A percentile compares a stretch with the other conserved stretches of the same genome.
Evolutionary conservation across 1,284 basidiomycete species (phyloP).

Genomic region (Fereydounia khargensis): DNA sequence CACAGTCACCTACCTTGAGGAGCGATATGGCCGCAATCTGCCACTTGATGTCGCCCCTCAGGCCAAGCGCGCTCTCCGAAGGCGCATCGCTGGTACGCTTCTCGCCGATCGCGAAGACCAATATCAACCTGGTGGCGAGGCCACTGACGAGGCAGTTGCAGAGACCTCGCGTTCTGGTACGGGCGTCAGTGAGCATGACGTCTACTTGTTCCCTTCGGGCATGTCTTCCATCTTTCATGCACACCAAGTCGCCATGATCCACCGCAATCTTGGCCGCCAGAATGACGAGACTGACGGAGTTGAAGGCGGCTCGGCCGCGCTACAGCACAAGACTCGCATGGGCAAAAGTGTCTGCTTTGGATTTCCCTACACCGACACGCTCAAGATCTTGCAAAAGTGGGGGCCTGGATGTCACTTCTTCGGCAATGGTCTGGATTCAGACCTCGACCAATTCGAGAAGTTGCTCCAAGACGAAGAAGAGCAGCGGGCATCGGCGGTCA

Average conservation of each 20-base stretch:
- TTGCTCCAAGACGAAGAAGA: constrained; percentile 62
- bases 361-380: constrained; percentile 95
- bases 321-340: constrained; percentile 4
- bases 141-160: constrained; percentile 54
- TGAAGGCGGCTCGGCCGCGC: no score
- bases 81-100: constrained; percentile 84
- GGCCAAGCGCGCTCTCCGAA: constrained; percentile 80
- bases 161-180: constrained; percentile 35
- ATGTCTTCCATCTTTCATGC: constrained; percentile 93
- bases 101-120: constrained; percentile 28
- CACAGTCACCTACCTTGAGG: constrained; percentile 71
- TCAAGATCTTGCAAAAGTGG: constrained; percentile 95
- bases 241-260: constrained; percentile 64
- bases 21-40: constrained; percentile 91
- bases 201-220: constrained; percentile 80
- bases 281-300: neutral
- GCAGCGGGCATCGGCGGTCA: constrained; percentile 1
- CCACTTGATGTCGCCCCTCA: constrained; percentile 71
- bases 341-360: constrained; percentile 61
- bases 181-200: constrained; percentile 69
- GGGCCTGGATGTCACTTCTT: constrained; percentile 90
- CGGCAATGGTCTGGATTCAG: constrained; percentile 74
- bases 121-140: constrained; percentile 12
- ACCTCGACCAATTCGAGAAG: constrained; percentile 72
- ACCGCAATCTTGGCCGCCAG: constrained; percentile 5